phyloP scores from a whole-genome alignment of 2,329 filamentous ascomycete species.

The Teratosphaeria viscida region DNA sequence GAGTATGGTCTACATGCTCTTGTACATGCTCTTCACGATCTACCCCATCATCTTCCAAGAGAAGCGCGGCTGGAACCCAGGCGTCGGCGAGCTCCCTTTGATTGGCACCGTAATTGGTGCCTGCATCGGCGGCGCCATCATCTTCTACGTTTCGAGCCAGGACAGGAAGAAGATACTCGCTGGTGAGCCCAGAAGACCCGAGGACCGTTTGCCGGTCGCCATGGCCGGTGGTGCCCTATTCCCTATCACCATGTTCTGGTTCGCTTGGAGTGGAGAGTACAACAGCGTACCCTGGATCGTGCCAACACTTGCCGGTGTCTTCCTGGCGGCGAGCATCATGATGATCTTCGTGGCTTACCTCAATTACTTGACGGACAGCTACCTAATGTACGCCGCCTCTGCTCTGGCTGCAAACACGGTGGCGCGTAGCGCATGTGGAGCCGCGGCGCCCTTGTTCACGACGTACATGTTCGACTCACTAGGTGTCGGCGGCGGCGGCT shows the following conservation, averaged over 20 bases:
- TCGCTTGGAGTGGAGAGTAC: conserved; percentile 29
- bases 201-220: conserved; percentile 29
- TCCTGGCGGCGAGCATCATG: conserved; percentile 32
- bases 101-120: conserved; percentile 41
- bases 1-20: conserved; percentile 42
- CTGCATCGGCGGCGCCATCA: conserved; percentile 32
- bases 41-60: conserved; percentile 42
- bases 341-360: conserved; percentile 44
- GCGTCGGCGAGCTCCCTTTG: conserved; percentile 19
- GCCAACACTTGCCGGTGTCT: conserved; percentile 34
- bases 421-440: conserved; percentile 19
- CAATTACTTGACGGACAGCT: conserved; percentile 46
- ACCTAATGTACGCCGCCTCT: conserved; percentile 28
- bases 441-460: conserved; percentile 23
- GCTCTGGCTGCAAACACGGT: conserved; percentile 24
- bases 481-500: conserved; percentile 22
- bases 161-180: conserved; percentile 30
- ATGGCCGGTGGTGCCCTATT: conserved; percentile 26
- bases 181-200: conserved; percentile 30
- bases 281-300: conserved; percentile 38
- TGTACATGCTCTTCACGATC: conserved; percentile 51
- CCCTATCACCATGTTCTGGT: conserved; percentile 26
- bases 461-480: conserved; percentile 23
- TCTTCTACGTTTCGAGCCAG: conserved; percentile 31
- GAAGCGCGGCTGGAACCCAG: conserved; percentile 31